Evolutionary conservation across 2,329 filamentous ascomycete species (phyloP).

Genomic region (Nothopassalora personata): DNA sequence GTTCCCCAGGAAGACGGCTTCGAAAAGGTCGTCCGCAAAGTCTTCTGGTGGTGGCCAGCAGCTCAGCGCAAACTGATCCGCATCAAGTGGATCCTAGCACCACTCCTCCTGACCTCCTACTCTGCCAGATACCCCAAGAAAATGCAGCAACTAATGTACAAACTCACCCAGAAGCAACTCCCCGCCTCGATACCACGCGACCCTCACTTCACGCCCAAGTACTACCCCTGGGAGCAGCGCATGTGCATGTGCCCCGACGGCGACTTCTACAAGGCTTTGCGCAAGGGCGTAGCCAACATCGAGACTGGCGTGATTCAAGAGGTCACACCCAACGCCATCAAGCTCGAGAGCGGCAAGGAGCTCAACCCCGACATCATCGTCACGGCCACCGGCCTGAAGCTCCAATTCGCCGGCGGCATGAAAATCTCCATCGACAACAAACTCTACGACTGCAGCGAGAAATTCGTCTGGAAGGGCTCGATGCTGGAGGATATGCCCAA

Average conservation of each 20-base stretch:
- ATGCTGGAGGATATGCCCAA: conserved; percentile 63
- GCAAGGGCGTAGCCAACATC: conserved; percentile 48
- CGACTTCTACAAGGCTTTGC: conserved; percentile 53
- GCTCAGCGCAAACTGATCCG: conserved; percentile 32
- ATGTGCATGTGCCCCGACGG: conserved; percentile 63
- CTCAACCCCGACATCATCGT: conserved; percentile 58
- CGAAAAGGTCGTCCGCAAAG: conserved; percentile 23
- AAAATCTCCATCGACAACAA: conserved; percentile 49
- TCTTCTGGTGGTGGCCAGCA: conserved; percentile 20
- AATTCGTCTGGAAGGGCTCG: conserved; percentile 55
- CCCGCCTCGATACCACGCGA: conserved; percentile 40
- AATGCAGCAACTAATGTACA: conserved; percentile 35
- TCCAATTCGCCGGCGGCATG: conserved; percentile 49
- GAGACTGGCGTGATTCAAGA: conserved; percentile 51
- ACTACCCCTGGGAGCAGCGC: conserved; percentile 62
- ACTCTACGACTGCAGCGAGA: conserved; percentile 41
- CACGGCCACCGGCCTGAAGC: conserved; percentile 58
- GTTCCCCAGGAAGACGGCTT: conserved; percentile 25
- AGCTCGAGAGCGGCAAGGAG: conserved; percentile 37
- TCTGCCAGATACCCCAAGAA: conserved; percentile 30
- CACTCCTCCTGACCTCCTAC: conserved; percentile 32
- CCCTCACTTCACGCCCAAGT: conserved; percentile 42
- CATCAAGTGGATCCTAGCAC: conserved; percentile 33
- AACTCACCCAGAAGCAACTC: conserved; percentile 42
- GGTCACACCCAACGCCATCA: conserved; percentile 47